Evolutionary conservation across 345 rosid species (phyloP), one percentile per base, ranked within the genome.

Genomic region (Salix viminalis): DNA sequence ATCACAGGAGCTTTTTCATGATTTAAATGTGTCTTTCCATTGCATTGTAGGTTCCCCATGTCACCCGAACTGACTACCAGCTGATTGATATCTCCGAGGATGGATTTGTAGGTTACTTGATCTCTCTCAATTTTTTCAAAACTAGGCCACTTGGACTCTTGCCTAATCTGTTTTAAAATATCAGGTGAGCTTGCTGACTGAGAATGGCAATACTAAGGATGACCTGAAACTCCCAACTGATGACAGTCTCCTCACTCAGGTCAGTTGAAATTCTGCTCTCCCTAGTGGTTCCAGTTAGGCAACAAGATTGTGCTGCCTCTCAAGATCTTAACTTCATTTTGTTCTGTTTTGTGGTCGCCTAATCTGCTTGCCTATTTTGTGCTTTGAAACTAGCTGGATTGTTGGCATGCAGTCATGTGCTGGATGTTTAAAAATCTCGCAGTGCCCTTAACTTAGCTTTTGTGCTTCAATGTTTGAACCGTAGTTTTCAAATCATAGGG

Each of bases 211-310:
- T 58, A 80, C 80, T 14, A 80, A 80, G 77, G 83, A 80, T 72
- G 83, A 80, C 74, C 80, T 80, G 58, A 80, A 67, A 77, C 83
- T 80, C 16, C 83, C 83, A 72, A 80, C 80, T 15, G 83, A 80
- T 67, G 83, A 80, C 1, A 72, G 9, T 80, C 77, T 80, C 37
- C 83, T 80, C 19, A 0, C 74, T 48, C 83, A 71, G 83, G 83
- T 80, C 58, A 32, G 70, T 66, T 28, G 5, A 13, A 16, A 19
- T 15, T 34, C 2, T 26, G 14, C 2, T 30, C 11, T 15, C 37
- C 37, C 4, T 67, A 6, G 18, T 30, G 24, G 2, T 21, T 67
- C 23, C 28, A n/a, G 10, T 2, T 8, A 56, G 62, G 62, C 62
- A n/a, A 21, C 23, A n/a, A 56, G 62, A 11, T n/a, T 56, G 62